Conservation (phyloP, 2,329 filamentous ascomycete species). For the Aureobasidium mangrovei region DNA sequence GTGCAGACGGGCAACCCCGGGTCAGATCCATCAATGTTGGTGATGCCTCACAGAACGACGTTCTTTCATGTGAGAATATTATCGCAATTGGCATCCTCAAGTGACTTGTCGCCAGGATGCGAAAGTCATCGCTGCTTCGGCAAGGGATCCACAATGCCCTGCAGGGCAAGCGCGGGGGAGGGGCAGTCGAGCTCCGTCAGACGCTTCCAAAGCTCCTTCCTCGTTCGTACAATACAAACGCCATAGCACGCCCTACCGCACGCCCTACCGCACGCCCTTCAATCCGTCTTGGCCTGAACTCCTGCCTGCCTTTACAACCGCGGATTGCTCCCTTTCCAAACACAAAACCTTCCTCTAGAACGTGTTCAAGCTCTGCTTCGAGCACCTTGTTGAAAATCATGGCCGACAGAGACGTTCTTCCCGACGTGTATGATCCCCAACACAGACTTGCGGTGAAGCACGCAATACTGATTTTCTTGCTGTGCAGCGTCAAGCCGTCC, state of each 20-base stretch:
- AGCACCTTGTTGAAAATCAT: constrained; percentile 33
- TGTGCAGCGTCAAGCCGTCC: constrained; percentile 60
- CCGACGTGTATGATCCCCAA: constrained; percentile 31
- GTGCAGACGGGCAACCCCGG: too few species aligned
- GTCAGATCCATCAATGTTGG: too few species aligned
- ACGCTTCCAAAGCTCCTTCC: neutral
- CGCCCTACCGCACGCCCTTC: constrained; percentile 6
- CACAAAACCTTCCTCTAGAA: constrained; percentile 13
- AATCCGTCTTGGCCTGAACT: neutral
- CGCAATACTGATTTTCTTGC: neutral
- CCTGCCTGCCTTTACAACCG: neutral
- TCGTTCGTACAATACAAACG: constrained; percentile 9
- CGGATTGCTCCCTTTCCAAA: neutral
- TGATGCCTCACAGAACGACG: too few species aligned
- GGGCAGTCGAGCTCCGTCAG: constrained; percentile 9
- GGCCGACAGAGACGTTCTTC: constrained; percentile 38
- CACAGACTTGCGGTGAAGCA: neutral
- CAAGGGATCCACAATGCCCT: constrained; percentile 5
- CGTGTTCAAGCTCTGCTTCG: constrained; percentile 25
- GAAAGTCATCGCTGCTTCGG: constrained; percentile 6
- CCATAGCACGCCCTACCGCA: neutral
- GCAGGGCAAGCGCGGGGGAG: constrained; percentile 12
- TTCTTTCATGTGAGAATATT: too few species aligned
- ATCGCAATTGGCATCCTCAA: neutral
- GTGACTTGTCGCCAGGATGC: neutral